phyloP scores from a whole-genome alignment of 2,329 filamentous ascomycete genomes.

The Hypoxylon sp. region DNA sequence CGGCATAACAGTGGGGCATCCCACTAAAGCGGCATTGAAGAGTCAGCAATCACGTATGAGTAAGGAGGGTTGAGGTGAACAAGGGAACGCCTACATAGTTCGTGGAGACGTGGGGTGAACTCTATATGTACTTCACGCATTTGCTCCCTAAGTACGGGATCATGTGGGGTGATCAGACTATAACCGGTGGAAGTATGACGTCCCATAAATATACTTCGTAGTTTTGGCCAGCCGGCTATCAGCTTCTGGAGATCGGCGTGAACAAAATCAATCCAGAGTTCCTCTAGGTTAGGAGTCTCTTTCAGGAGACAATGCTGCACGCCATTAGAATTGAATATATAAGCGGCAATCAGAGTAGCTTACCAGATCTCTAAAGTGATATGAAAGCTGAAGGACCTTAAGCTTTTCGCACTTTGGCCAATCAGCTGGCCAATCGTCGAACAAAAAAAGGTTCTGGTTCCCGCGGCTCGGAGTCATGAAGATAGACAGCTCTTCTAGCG shows the following conservation, averaged over 20 bases:
- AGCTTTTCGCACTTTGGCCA: constrained; percentile 43
- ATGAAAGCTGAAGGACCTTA: constrained; percentile 40
- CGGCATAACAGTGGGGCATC: neutral
- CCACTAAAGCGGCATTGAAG: neutral
- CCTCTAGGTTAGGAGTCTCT: constrained; percentile 47
- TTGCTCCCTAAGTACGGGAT: constrained; percentile 8
- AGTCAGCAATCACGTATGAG: neutral
- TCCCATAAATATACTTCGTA: constrained; percentile 40
- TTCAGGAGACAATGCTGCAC: constrained; percentile 34
- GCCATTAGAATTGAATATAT: constrained; percentile 28
- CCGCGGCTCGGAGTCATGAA: constrained; percentile 26
- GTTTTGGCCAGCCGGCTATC: constrained; percentile 20
- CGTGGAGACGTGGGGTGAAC: no score
- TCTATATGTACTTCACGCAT: constrained; percentile 42
- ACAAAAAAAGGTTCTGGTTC: no score
- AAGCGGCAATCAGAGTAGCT: constrained; percentile 17
- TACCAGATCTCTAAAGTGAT: constrained; percentile 32
- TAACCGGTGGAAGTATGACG: neutral
- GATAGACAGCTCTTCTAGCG: constrained; percentile 48
- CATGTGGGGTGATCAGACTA: neutral
- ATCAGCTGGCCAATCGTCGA: no score
- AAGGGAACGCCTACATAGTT: neutral
- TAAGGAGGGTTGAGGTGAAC: neutral
- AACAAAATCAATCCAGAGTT: constrained; percentile 46
- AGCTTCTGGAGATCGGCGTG: neutral